Percentiles rank a stretch among this genome's conserved stretches.
Evolutionary conservation across 352 stramenopile species (phyloP).

Genomic region (Lagenidium sp.): DNA sequence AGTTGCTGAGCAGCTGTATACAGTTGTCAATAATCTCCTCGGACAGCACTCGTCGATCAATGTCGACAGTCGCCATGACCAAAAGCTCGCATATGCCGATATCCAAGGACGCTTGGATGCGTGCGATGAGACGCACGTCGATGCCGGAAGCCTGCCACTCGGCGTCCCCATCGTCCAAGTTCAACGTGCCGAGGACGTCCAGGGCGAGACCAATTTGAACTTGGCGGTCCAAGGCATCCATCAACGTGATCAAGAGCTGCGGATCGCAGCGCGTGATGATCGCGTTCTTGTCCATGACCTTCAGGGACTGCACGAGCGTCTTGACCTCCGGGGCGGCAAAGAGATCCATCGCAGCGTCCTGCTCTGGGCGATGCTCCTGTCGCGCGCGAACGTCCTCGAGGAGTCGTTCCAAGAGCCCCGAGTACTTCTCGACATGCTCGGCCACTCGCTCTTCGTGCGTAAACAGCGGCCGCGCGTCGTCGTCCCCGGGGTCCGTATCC

Average conservation of each 20-base stretch:
- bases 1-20: slow-evolving; percentile 49
- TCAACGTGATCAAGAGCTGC: slow-evolving; percentile 45
- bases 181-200: slow-evolving; percentile 22
- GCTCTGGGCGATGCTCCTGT: slow-evolving; percentile 19
- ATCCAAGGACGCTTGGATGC: slow-evolving; percentile 40
- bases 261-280: slow-evolving; percentile 47
- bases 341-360: slow-evolving; percentile 25
- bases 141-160: slow-evolving; percentile 25
- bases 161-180: slow-evolving; percentile 17
- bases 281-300: slow-evolving; percentile 54
- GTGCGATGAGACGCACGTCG: slow-evolving; percentile 22
- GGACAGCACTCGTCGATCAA: slow-evolving; percentile 62
- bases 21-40: slow-evolving; percentile 83
- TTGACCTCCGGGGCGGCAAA: slow-evolving; percentile 46
- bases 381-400: slow-evolving; percentile 25
- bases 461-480: slow-evolving; percentile 21
- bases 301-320: slow-evolving; percentile 48
- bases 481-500: slow-evolving; percentile 5
- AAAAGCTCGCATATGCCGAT: slow-evolving; percentile 63
- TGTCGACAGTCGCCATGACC: slow-evolving; percentile 53
- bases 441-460: slow-evolving; percentile 46
- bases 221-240: slow-evolving; percentile 45
- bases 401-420: slow-evolving; percentile 31
- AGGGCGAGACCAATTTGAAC: slow-evolving; percentile 24
- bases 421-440: slow-evolving; percentile 61